Evolutionary conservation across 2,329 filamentous ascomycete genomes (phyloP), one percentile per base, ranked within the genome.

Genomic region (Monascus ruber): DNA sequence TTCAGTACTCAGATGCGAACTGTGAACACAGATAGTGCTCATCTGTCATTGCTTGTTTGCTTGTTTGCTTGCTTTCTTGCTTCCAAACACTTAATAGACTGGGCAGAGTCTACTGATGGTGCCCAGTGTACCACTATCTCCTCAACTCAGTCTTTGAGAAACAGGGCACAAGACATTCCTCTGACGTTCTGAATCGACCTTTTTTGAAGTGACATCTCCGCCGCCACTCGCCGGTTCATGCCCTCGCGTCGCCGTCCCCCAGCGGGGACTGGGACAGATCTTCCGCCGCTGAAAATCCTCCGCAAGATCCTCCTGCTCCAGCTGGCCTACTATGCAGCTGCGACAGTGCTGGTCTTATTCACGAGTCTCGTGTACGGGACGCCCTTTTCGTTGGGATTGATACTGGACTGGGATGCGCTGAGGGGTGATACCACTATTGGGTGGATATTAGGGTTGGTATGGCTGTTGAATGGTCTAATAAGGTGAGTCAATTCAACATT

Each of bases 391-490:
- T 55, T 74, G 2, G 75, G 76, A 44, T 54, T 81, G 34, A 59
- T 84, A 3, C 66, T 83, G 35, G 73, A 72, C 55, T 84, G 80
- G 80, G 66, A 71, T 42, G 73, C 69, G 36, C 47, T 84, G 39
- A 63, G 80, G 39, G 78, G 78, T 6, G 80, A 84, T 58, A 81
- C 77, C 3, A 82, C 79, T 0, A 69, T 79, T 10, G 80, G 80
- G 44, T 83, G 79, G 79, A 82, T 79, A 53, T 53, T 83, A 42
- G 77, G 76, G 0, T 58, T 82, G 41, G 77, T 81, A 32, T 83
- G 80, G 79, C 64, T 83, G 54, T 60, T 82, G 54, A 79, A 79
- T 54, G 74, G 73, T 47, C 64, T 81, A 35, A 65, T 79, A 46
- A 74, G 73, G 80, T 83, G 66, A 48, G 73, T 63, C 38, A 32